A percentile compares a stretch with the other conserved stretches of the same genome.
These are phyloP conservation scores for Rheum nobile DNA, from an alignment of 148 eudicot genomes.

Conservation along the genomic window DNA sequence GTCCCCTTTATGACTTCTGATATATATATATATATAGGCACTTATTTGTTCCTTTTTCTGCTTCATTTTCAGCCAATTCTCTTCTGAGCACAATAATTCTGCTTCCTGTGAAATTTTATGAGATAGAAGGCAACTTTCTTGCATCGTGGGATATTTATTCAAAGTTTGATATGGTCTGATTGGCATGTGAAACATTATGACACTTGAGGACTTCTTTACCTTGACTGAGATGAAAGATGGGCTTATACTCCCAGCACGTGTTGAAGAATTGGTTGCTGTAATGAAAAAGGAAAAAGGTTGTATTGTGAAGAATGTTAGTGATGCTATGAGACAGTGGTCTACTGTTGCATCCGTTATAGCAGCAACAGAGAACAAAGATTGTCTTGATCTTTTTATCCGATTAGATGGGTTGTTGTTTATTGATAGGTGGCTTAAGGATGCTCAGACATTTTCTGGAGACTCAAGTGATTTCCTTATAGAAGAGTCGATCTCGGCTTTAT, in stretches of 20 bases:
- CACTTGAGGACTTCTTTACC: constrained; percentile 79
- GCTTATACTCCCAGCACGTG: constrained; percentile 60
- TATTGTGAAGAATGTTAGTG: constrained; percentile 35
- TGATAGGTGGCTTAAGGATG: constrained; percentile 63
- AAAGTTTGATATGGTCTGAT: constrained; percentile 14
- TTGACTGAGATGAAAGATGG: constrained; percentile 82
- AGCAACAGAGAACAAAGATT: constrained; percentile 68
- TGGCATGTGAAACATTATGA: constrained; percentile 46
- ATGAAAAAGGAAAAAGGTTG: constrained; percentile 52
- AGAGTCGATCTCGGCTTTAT: constrained; percentile 47
- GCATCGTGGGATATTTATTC: not conserved
- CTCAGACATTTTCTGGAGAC: constrained; percentile 34
- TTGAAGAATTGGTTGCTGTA: constrained; percentile 54
- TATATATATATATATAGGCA: not conserved
- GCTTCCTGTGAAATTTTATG: not conserved
- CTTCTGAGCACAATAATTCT: not conserved
- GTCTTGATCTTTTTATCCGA: constrained; percentile 68
- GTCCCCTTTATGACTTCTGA: not conserved
- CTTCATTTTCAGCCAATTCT: not conserved
- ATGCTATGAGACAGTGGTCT: constrained; percentile 66
- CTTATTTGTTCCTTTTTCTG: not conserved
- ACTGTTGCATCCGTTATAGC: constrained; percentile 67
- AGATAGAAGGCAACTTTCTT: not conserved
- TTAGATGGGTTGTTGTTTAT: constrained; percentile 61
- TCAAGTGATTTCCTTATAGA: constrained; percentile 39